phyloP scores from a whole-genome alignment of 495 filamentous ascomycete genomes.

The Barbatosphaeria neglecta region DNA sequence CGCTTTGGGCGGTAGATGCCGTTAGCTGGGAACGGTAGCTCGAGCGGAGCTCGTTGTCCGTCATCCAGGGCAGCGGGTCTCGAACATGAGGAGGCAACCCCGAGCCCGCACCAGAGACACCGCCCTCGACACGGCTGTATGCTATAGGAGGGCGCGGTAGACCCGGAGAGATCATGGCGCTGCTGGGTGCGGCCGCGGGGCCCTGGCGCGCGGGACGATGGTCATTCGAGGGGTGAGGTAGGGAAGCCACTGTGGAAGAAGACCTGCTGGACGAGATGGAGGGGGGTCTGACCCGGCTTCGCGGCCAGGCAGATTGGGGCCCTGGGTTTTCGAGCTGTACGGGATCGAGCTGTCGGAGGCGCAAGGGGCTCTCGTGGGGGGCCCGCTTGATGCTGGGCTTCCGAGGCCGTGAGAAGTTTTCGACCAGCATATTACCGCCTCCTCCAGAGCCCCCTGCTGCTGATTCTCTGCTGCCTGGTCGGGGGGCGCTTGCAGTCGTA shows the following conservation, averaged over 20 bases:
- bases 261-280: slow-evolving; percentile 36
- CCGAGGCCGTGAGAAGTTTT: slow-evolving; percentile 43
- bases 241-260: slow-evolving; percentile 28
- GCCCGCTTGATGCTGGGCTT: slow-evolving; percentile 34
- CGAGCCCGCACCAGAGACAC: slow-evolving; percentile 1
- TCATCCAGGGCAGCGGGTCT: slow-evolving; percentile 29
- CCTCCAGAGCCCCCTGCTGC: slow-evolving; percentile 4
- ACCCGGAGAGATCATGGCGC: neutral
- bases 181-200: neutral
- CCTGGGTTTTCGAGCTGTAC: slow-evolving; percentile 4
- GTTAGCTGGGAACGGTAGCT: slow-evolving; percentile 61
- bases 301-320: slow-evolving; percentile 19
- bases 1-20: slow-evolving; percentile 56
- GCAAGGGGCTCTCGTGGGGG: slow-evolving; percentile 22
- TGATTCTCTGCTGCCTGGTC: slow-evolving; percentile 11
- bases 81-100: slow-evolving; percentile 11
- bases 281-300: slow-evolving; percentile 20
- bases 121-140: slow-evolving; percentile 18
- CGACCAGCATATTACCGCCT: slow-evolving; percentile 19
- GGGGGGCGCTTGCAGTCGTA: slow-evolving; percentile 9
- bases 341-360: slow-evolving; percentile 16
- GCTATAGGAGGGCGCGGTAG: slow-evolving; percentile 8
- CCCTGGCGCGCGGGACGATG: slow-evolving; percentile 4
- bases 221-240: slow-evolving; percentile 22
- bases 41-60: slow-evolving; percentile 47